These are phyloP conservation scores for Pholiota adiposa DNA, from an alignment of 1,284 basidiomycete species.

Conservation along the genomic window DNA sequence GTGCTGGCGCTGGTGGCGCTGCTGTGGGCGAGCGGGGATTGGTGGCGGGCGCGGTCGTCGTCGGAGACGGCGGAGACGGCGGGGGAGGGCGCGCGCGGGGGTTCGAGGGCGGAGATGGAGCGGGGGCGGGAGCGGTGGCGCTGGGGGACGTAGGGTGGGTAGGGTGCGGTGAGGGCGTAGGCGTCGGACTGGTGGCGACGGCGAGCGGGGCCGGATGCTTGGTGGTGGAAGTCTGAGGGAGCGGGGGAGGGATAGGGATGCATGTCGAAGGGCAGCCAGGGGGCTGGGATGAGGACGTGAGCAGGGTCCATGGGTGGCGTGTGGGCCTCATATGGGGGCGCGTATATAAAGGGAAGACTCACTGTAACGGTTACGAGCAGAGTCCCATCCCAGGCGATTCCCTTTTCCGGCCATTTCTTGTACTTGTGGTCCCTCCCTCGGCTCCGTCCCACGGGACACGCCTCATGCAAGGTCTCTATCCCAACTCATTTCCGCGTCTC, in stretches of 20 bases:
- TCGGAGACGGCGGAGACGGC: not conserved
- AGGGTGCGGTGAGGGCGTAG: constrained; percentile 6
- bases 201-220: constrained; percentile 16
- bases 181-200: constrained; percentile 2
- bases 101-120: not conserved
- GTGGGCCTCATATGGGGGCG: not conserved
- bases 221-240: constrained; percentile 33
- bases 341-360: constrained; percentile 5
- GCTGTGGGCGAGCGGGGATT: not conserved
- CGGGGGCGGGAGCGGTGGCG: constrained; percentile 4
- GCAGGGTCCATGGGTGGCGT: constrained; percentile 1
- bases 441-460: not conserved
- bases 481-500: too few relatives aligned
- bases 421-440: not conserved
- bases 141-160: not conserved
- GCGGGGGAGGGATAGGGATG: constrained; percentile 41
- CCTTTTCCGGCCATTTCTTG: not conserved
- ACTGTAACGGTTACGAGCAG: not conserved
- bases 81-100: not conserved
- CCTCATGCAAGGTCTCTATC: too few relatives aligned
- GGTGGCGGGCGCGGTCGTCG: not conserved
- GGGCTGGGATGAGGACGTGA: constrained; percentile 2
- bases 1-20: not conserved
- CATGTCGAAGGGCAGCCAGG: constrained; percentile 15
- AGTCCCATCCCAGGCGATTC: constrained; percentile 5